Base-by-base conservation (phyloP, 1,139 yeast species). In the Nadsonia starkeyi-henricii region DNA sequence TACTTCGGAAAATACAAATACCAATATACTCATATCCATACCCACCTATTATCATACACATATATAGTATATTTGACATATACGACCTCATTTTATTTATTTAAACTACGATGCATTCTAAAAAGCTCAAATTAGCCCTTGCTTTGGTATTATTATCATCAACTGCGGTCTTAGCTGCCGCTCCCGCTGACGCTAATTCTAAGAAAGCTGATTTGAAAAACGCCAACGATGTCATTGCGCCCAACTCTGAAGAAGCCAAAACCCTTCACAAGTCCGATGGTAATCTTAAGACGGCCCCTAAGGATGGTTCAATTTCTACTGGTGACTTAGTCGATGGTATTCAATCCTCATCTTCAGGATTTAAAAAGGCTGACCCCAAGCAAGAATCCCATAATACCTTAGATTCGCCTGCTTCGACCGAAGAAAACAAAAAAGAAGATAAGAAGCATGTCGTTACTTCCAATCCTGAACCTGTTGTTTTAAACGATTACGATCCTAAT, bases 401-500 rank as follows among this genome's bases (percentile, higher is more conserved):
- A 44, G 53, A 53, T 20, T 58, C 61, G 8, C 28, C 28, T 5
- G 64, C 58, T 42, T 50, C 57, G 18, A 59, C 56, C 43, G 50
- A 52, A 8, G 43, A 48, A 23, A 48, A 50, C 26, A 48, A 50
- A 19, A 52, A 45, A 44, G 56, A 51, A n/a, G 55, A 47, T 5
- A 49, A 47, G 13, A 48, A 48, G 20, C 53, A 48, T 18, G 51
- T 46, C 7, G 58, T 53, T 2, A 54, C 58, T 12, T 57, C 60
- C 13, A 61, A 57, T 45, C 58, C 60, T 45, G 59, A 62, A 43
- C 64, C 67, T 2, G 64, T 61, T 18, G 66, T 64, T 26, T 58
- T 64, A 43, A 64, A 64, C 53, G 70, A 66, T 52, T 66, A 65
- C 49, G 68, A 66, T 52, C 69, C 69, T 12, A 62, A 58, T 48